phyloP scores from a whole-genome alignment of 1,139 yeast genomes.

The Yamadazyma triangularis region DNA sequence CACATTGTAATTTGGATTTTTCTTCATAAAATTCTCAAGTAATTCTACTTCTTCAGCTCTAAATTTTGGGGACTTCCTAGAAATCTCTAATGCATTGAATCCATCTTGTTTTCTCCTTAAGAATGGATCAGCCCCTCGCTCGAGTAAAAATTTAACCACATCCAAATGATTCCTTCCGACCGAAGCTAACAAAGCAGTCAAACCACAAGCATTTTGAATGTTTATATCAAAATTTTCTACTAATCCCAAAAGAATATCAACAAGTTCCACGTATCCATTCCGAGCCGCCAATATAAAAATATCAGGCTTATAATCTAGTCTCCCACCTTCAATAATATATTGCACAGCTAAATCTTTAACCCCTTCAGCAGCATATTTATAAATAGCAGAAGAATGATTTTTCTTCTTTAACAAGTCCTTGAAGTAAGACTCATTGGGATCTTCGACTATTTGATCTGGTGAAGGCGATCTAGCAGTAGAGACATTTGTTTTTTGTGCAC shows the following conservation, averaged over 20 bases:
- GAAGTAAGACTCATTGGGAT: conserved; percentile 49
- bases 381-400: conserved; percentile 40
- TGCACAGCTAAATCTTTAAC: conserved; percentile 75
- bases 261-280: conserved; percentile 68
- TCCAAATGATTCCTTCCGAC: conserved; percentile 80
- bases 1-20: conserved; percentile 11
- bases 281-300: conserved; percentile 77
- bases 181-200: conserved; percentile 71
- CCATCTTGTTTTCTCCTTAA: conserved; percentile 48
- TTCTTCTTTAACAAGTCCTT: conserved; percentile 62
- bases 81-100: conserved; percentile 58
- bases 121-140: conserved; percentile 75
- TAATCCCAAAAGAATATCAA: conserved; percentile 72
- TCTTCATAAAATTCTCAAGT: conserved; percentile 35
- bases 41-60: conserved; percentile 58
- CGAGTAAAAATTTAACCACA: conserved; percentile 65
- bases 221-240: conserved; percentile 74
- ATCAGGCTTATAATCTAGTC: conserved; percentile 62
- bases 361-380: conserved; percentile 74
- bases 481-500: neutral
- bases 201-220: conserved; percentile 56
- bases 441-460: conserved; percentile 27
- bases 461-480: conserved; percentile 11
- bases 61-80: conserved; percentile 48
- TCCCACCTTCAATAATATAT: conserved; percentile 74